Evolutionary conservation across 345 rosid species (phyloP), one percentile per base, ranked within the genome.

Genomic region (Gossypium herbaceum): DNA sequence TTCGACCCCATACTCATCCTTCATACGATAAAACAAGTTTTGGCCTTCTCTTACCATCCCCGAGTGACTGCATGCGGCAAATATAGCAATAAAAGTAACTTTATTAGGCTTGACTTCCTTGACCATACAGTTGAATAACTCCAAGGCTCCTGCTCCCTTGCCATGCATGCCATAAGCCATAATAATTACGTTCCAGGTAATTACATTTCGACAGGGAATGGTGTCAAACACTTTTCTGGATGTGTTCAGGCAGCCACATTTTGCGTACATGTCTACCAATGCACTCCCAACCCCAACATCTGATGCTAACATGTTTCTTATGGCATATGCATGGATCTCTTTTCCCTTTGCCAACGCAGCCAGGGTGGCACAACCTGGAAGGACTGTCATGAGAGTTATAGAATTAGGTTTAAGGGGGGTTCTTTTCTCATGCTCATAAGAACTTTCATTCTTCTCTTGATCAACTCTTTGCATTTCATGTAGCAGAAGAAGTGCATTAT

Each of bases 121-220:
- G 44, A 51, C 82, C 97, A 94, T 89, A 68, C 52, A 76, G 39
- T 73, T 79, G 76, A 94, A 90, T 69, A 91, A 78, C 59, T 86
- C 80, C 74, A 91, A 78, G 45, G 98, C 97, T 48, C 83, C 95
- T 72, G 75, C 65, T 20, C 94, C 97, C 55, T 87, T 85, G 55
- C 97, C 98, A 67, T 91, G 97, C 95, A 92, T 92, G 68, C 98
- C 98, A 78, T 89, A 85, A 50, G 97, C 98, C 98, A 92, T 92
- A 77, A 91, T 85, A 51, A 92, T 87, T 25, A 89, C 94, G 78
- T 94, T 94, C 97, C 98, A 94, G 16, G 96, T 91, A 56, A 92
- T 86, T 50, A 86, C 87, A 73, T 92, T 94, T 78, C 78, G 87
- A 4, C 78, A 7, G 1, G 89, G 93, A 88, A 94, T 88, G 73